These are phyloP conservation scores for Pyrenochaeta sp. DNA, from an alignment of 2,329 filamentous ascomycete species.

Conservation along the genomic window DNA sequence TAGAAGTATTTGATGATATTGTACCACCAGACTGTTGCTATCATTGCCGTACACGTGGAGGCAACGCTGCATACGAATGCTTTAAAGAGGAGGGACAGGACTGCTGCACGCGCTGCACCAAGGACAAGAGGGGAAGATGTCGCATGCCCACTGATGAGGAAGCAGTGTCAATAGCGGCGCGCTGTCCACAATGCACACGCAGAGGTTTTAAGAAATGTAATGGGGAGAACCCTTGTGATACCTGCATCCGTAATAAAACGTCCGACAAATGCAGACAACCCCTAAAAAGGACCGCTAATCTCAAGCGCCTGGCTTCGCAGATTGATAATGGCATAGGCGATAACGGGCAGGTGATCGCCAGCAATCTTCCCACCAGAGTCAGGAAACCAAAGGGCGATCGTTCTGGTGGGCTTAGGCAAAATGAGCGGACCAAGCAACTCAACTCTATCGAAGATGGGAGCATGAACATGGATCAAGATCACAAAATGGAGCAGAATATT, in stretches of 20 bases:
- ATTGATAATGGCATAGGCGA: background rate
- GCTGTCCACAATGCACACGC: slow-evolving; percentile 22
- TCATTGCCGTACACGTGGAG: slow-evolving; percentile 23
- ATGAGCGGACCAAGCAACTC: background rate
- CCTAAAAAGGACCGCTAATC: background rate
- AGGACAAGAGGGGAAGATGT: slow-evolving; percentile 16
- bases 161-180: slow-evolving; percentile 13
- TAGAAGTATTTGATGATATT: background rate
- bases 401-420: background rate
- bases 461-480: background rate
- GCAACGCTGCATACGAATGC: slow-evolving; percentile 24
- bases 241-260: slow-evolving; percentile 16
- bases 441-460: background rate
- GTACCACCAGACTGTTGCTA: slow-evolving; percentile 20
- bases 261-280: slow-evolving; percentile 2
- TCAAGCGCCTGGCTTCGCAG: background rate
- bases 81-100: slow-evolving; percentile 13
- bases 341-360: background rate
- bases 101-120: slow-evolving; percentile 12
- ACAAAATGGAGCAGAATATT: background rate
- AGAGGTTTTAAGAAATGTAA: slow-evolving; percentile 22
- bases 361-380: no score
- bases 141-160: slow-evolving; percentile 19
- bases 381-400: no score
- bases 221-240: slow-evolving; percentile 14